Evolutionary conservation across 495 filamentous ascomycete genomes (phyloP).

Genomic region (Penicillium ochrochloron): DNA sequence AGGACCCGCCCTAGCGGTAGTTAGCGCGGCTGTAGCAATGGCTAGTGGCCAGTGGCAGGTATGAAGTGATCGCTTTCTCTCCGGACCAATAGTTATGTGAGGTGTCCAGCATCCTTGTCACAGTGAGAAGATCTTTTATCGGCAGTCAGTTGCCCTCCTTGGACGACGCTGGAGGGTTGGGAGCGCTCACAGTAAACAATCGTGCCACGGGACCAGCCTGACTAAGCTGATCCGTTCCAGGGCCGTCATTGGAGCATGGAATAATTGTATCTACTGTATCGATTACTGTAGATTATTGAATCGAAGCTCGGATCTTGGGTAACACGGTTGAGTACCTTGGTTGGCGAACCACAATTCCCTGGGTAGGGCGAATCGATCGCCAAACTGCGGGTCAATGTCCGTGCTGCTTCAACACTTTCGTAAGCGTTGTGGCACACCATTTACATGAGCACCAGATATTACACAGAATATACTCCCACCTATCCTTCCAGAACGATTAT

Average conservation of each 20-base stretch:
- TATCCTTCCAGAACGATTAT: neutral
- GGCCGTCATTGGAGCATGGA: neutral
- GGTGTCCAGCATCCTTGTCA: neutral
- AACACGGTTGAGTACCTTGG: neutral
- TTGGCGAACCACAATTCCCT: neutral
- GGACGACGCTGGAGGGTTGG: neutral
- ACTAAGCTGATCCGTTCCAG: neutral
- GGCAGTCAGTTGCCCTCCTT: neutral
- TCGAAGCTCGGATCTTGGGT: neutral
- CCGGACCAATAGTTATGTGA: neutral
- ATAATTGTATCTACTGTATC: too few relatives aligned
- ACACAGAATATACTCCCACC: neutral
- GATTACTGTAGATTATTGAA: neutral
- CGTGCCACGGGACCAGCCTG: neutral
- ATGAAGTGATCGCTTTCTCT: slow-evolving; percentile 1
- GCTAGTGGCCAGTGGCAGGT: neutral
- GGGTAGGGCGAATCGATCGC: neutral
- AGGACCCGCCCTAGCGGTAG: neutral
- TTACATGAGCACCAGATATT: neutral
- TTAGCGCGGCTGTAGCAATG: neutral
- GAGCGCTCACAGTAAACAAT: neutral
- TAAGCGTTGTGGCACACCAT: neutral
- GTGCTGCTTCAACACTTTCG: neutral
- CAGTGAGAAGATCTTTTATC: neutral
- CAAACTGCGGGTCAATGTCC: neutral